Base-by-base conservation (phyloP, 352 stramenopile genomes). In the Globisporangium radiosum region DNA sequence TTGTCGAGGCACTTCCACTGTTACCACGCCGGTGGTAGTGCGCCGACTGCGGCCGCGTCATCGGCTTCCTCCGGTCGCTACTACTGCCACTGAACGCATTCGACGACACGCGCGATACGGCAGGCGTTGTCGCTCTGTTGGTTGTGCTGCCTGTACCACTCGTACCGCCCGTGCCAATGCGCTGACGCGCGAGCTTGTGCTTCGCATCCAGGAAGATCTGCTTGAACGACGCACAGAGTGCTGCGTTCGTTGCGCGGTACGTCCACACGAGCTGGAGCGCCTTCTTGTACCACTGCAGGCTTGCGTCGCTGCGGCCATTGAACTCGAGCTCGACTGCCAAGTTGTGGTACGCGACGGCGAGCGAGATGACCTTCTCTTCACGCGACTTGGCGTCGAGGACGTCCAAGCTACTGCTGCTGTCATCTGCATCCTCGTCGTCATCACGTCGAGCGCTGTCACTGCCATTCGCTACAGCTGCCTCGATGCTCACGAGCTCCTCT, bases 281-380 rank as follows among this genome's bases (percentile, higher is more conserved):
- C 56, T 92, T 90, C 64, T 90, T 90, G 57, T 90, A 92, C 83
- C 83, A 92, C 58, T 92, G 83, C 10, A 92, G 66, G 57, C 83
- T 90, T 9, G 80, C 78, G 37, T 90, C 80, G 0, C 78, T 75
- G 5, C 78, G 71, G 4, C 66, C 67, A 48, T 89, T 92, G 57
- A 90, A 90, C 58, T 92, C 83, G 1, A 92, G 65, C 61, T 92
- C 83, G 13, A 90, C 83, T 0, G 76, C 80, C 33, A 92, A 64
- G 54, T 92, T 92, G 53, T 90, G 83, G 60, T 92, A 92, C 6
- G 83, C 83, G 15, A 92, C 81, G 0, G 83, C 83, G 4, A 92
- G 70, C 36, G 78, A 81, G 39, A 92, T 72, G 47, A 90, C 74
- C 60, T 92, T 92, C 58, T 90, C 80, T 56, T 92, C 83, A 5